Conservation (phyloP, 306 rosid species). For the Prunus fruticosa region DNA sequence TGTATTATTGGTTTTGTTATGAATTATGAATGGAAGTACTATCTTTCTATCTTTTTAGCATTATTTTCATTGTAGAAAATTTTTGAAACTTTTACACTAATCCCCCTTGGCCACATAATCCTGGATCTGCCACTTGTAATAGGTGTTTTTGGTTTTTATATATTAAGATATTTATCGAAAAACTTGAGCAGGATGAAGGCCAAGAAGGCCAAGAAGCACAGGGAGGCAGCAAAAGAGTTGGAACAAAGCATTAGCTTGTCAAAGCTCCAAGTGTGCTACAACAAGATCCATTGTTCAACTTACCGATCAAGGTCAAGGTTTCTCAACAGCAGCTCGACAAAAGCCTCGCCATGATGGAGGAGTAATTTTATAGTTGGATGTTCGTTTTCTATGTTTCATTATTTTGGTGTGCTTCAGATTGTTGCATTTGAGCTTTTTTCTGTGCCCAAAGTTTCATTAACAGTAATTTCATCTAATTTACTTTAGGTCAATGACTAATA, state of each 20-base stretch:
- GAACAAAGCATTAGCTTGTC: constrained; percentile 44
- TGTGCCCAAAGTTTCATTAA: too few species aligned
- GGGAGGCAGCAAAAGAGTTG: constrained; percentile 49
- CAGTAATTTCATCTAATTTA: too few species aligned
- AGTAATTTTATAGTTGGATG: constrained; percentile 34
- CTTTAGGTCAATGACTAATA: too few species aligned
- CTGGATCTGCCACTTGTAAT: not conserved
- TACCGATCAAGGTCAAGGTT: constrained; percentile 33
- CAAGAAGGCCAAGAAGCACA: constrained; percentile 30
- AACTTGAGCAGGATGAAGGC: constrained; percentile 46
- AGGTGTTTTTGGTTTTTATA: not conserved
- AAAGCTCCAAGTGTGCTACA: constrained; percentile 47
- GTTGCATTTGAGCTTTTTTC: too few species aligned
- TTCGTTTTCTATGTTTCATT: not conserved
- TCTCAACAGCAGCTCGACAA: constrained; percentile 32
- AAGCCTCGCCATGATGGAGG: constrained; percentile 50
- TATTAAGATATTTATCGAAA: not conserved
- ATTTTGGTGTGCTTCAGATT: too few species aligned
- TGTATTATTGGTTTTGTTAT: too few species aligned
- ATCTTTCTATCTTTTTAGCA: too few species aligned
- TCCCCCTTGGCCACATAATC: too few species aligned
- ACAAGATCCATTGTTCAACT: constrained; percentile 43
- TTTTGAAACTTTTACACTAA: too few species aligned
- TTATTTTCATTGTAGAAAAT: too few species aligned
- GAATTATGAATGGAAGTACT: too few species aligned